phyloP scores from a whole-genome alignment of 768 basidiomycete genomes.

The Kwoniella botswanensis region DNA sequence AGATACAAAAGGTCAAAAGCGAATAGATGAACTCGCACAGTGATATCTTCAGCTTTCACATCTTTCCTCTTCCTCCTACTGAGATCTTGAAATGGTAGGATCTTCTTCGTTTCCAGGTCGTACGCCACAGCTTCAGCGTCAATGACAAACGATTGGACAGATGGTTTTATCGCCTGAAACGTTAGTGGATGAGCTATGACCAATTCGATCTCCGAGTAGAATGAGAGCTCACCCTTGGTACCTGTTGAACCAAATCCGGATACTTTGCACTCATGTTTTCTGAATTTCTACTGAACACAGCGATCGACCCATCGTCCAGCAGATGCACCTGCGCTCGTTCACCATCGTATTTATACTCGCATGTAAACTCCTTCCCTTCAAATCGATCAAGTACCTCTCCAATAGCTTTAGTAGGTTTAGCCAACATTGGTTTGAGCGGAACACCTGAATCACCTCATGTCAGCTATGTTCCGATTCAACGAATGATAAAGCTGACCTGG shows the following conservation, averaged over 20 bases:
- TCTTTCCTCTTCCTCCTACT: constrained; percentile 95
- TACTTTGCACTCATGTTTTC: constrained; percentile 99
- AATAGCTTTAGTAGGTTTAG: constrained; percentile 98
- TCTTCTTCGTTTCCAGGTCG: constrained; percentile 77
- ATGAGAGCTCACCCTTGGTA: constrained; percentile 71
- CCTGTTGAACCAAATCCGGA: constrained; percentile 93
- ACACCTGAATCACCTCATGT: constrained; percentile 58
- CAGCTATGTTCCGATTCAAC: constrained; percentile 2
- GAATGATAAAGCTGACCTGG: constrained; percentile 65
- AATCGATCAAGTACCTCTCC: constrained; percentile 96
- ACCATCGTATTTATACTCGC: constrained; percentile 99
- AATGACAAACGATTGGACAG: constrained; percentile 86
- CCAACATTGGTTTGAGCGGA: constrained; percentile 97
- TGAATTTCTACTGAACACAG: constrained; percentile 95
- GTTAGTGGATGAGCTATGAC: not conserved
- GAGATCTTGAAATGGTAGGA: constrained; percentile 98
- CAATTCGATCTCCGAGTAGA: not conserved
- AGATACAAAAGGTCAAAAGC: constrained; percentile 96
- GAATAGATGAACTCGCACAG: constrained; percentile 93
- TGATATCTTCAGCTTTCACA: constrained; percentile 95
- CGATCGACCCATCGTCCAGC: constrained; percentile 77
- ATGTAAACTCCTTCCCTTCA: constrained; percentile 92
- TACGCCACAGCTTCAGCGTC: constrained; percentile 97
- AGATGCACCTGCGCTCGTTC: constrained; percentile 95
- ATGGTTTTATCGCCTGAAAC: constrained; percentile 78